Evolutionary conservation across 1,139 yeast species (phyloP).

Genomic region (Hansenula anomala): DNA sequence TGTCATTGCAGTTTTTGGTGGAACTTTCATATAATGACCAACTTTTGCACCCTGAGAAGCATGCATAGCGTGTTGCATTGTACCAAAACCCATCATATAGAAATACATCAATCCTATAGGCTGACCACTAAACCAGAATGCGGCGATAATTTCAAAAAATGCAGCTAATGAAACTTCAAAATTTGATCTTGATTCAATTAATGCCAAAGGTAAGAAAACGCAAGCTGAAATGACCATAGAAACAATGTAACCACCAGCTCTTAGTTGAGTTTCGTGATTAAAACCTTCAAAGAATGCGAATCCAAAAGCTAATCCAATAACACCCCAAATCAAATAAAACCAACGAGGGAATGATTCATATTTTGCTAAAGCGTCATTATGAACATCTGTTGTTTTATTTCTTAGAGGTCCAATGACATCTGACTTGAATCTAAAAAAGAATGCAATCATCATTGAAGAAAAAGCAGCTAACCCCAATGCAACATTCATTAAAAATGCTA

Average conservation of each 20-base stretch:
- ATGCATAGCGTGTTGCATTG: neutral
- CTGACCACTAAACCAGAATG: neutral
- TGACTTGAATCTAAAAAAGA: neutral
- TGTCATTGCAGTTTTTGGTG: neutral
- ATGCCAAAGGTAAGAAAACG: neutral
- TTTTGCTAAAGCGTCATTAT: neutral
- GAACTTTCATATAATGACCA: neutral
- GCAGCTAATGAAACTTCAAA: neutral
- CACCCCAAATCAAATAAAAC: neutral
- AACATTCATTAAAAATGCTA: neutral
- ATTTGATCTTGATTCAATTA: neutral
- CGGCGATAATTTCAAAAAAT: neutral
- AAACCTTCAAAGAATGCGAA: neutral
- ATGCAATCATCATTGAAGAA: neutral
- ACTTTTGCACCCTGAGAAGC: neutral
- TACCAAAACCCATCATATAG: neutral
- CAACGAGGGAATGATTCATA: neutral
- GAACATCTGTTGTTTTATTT: neutral
- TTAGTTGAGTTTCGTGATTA: neutral
- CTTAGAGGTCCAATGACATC: neutral
- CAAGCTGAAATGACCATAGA: neutral
- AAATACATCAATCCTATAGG: neutral
- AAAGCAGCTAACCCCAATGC: neutral
- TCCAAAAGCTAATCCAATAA: neutral
- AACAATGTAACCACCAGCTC: neutral